Evolutionary conservation across 345 rosid species (phyloP).

Genomic region (Euphorbia lathyris): DNA sequence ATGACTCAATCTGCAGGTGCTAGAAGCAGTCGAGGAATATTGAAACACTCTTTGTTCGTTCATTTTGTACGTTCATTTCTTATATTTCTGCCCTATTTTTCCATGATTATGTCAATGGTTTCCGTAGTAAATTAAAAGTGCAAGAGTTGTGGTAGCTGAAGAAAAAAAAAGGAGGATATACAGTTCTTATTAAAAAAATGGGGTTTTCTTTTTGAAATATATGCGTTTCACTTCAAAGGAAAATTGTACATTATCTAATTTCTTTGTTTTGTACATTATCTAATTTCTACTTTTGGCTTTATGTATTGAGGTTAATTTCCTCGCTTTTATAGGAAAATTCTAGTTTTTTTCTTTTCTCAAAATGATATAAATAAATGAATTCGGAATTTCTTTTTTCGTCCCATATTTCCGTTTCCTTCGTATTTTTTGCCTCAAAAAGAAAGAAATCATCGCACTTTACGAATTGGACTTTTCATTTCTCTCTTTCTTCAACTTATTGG

Average conservation of each 20-base stretch:
- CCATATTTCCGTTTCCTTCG: no score
- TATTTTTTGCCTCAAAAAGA: no score
- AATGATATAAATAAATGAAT: neutral
- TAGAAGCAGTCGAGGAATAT: conserved; percentile 32
- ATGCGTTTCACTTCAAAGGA: neutral
- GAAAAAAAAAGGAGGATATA: neutral
- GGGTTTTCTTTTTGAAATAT: neutral
- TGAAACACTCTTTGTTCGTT: conserved; percentile 30
- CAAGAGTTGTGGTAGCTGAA: no score
- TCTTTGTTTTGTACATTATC: neutral
- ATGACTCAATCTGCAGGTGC: conserved; percentile 27
- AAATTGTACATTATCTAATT: neutral
- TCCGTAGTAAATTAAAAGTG: no score
- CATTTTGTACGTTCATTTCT: conserved; percentile 32
- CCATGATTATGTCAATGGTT: no score
- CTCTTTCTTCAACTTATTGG: no score
- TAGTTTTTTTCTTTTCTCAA: neutral
- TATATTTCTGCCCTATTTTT: neutral
- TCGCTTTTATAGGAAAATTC: neutral
- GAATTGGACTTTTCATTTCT: no score
- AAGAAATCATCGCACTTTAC: no score
- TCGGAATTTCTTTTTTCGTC: neutral
- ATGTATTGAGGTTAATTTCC: neutral
- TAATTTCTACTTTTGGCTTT: neutral
- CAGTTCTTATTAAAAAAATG: no score